Conservation (phyloP, 257 asterid genomes). For the Fraxinus pennsylvanica region DNA sequence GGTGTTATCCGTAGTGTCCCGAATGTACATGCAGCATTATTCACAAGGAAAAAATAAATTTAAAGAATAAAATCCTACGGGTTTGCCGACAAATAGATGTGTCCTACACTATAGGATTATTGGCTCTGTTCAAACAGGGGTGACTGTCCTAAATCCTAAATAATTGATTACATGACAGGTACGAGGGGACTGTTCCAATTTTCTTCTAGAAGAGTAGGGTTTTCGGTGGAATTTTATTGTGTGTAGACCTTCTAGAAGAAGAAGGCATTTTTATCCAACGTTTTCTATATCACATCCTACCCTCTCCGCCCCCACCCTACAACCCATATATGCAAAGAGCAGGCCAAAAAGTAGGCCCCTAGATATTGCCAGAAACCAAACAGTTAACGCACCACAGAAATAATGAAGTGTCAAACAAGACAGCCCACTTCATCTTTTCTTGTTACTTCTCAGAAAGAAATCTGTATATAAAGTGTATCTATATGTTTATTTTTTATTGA, state of each 20-base stretch:
- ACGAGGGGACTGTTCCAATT: not conserved
- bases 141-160: not conserved
- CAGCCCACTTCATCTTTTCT: constrained; percentile 40
- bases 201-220: constrained; percentile 32
- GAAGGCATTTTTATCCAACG: constrained; percentile 3
- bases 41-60: too few species aligned
- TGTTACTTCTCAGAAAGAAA: constrained; percentile 7
- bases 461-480: not conserved
- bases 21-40: too few species aligned
- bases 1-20: too few species aligned
- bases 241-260: constrained; percentile 26
- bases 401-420: constrained; percentile 43
- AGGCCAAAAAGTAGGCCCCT: constrained; percentile 13
- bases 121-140: too few species aligned
- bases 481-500: too few species aligned
- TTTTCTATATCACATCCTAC: not conserved
- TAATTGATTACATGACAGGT: not conserved
- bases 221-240: not conserved
- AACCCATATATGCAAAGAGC: too few species aligned
- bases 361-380: constrained; percentile 26
- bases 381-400: constrained; percentile 25
- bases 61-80: too few species aligned
- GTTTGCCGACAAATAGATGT: too few species aligned
- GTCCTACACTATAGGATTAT: not conserved
- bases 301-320: too few species aligned